Evolutionary conservation across 2,329 filamentous ascomycete species (phyloP), one percentile per base, ranked within the genome.

Genomic region (Huntiella bhutanensis): DNA sequence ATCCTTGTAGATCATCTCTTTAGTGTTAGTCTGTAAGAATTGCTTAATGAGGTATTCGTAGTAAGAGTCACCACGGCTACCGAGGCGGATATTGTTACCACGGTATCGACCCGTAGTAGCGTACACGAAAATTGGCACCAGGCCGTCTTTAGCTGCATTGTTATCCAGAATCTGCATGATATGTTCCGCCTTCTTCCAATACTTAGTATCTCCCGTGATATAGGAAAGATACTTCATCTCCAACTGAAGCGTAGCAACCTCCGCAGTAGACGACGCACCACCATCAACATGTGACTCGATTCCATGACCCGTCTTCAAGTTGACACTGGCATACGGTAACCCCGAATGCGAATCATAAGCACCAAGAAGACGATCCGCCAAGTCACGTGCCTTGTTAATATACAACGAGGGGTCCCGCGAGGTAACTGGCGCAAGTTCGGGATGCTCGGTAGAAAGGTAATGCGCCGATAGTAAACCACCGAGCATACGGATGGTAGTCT

Each of bases 11-110:
- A 96, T 64, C 0, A 77, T 69, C 59, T 98, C 88, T 56, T 87
- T 70, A 58, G 82, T 77, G 48, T 82, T 83, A 10, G 91, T 98
- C 62, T 98, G 91, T 15, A 95, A 70, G 59, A 93, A 96, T 60
- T 98, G 91, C 65, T 98, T 98, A 67, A 96, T 92, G 43, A 98
- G 75, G 60, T 98, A 98, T 64, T 98, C 85, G 63, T 98, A 98
- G 64, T 96, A 98, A 41, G 87, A 95, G 65, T 98, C 91, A 40
- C 91, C 91, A 51, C 91, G 76, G 59, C 85, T 95, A 35, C 91
- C 91, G 16, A 96, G 70, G 13, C 91, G 82, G 56, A 98, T 88
- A 57, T 95, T 93, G 15, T 76, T 64, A 15, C 84, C 85, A 43
- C 75, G 72, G 63, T 96, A 98, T 45, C 75, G 65, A 48, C 91